Conservation (phyloP, 495 filamentous ascomycete genomes). For the Aspergillus conjunctus region DNA sequence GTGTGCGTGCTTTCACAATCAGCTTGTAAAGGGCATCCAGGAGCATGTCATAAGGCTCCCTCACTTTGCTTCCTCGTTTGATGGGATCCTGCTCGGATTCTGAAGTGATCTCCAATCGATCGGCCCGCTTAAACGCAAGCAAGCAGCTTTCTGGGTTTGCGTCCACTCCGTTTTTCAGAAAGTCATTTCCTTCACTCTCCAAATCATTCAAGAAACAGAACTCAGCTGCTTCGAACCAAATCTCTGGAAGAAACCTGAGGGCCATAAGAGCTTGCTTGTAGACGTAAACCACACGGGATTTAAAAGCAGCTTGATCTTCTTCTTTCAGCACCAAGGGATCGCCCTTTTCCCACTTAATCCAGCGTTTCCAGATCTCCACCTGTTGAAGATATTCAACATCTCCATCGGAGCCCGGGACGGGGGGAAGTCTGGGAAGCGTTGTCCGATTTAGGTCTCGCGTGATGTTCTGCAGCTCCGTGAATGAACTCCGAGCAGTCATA, state of each 20-base stretch:
- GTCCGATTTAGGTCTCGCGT: slow-evolving; percentile 76
- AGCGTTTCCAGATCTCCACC: slow-evolving; percentile 87
- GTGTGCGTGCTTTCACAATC: slow-evolving; percentile 69
- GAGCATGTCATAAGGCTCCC: slow-evolving; percentile 79
- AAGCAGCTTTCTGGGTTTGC: slow-evolving; percentile 94
- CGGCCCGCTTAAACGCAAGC: slow-evolving; percentile 83
- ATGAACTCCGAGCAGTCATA: slow-evolving; percentile 87
- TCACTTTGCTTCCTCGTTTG: slow-evolving; percentile 70
- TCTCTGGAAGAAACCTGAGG: slow-evolving; percentile 86
- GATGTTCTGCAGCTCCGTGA: slow-evolving; percentile 80
- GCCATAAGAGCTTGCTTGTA: slow-evolving; percentile 96
- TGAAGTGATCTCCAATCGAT: slow-evolving; percentile 75
- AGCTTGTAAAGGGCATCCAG: slow-evolving; percentile 83
- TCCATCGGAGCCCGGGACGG: slow-evolving; percentile 81
- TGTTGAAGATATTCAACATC: slow-evolving; percentile 83
- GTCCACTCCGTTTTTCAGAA: slow-evolving; percentile 76
- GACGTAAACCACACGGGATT: slow-evolving; percentile 77
- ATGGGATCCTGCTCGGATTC: slow-evolving; percentile 68
- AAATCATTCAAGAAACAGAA: slow-evolving; percentile 83
- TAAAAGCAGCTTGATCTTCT: slow-evolving; percentile 73
- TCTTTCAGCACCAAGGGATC: slow-evolving; percentile 83
- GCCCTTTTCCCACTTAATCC: slow-evolving; percentile 92
- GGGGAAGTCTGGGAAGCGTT: slow-evolving; percentile 78
- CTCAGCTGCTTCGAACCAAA: slow-evolving; percentile 94
- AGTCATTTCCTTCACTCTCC: slow-evolving; percentile 69